Evolutionary conservation across 164 flowering plant species (phyloP).

Genomic region (Sextonia rubra): DNA sequence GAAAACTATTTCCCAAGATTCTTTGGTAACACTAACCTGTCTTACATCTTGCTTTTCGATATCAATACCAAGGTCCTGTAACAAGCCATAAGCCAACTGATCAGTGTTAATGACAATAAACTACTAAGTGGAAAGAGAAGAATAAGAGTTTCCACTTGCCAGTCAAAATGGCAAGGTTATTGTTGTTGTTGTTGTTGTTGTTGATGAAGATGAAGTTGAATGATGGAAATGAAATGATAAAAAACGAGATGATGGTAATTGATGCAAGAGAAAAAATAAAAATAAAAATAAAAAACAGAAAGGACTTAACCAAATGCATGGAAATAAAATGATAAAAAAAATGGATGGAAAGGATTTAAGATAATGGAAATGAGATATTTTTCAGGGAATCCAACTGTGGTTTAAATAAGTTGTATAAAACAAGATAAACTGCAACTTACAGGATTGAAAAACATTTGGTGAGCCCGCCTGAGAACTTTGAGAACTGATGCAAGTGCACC

Average conservation of each 20-base stretch:
- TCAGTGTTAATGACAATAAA: neutral
- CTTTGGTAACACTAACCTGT: conserved; percentile 34
- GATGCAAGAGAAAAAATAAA: no score
- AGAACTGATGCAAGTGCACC: conserved; percentile 76
- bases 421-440: conserved; percentile 27
- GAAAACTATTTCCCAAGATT: neutral
- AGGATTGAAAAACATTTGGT: conserved; percentile 48
- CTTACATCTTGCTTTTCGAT: conserved; percentile 53
- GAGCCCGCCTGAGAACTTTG: conserved; percentile 50
- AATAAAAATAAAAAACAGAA: no score
- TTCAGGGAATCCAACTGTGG: neutral
- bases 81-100: conserved; percentile 8
- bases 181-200: no score
- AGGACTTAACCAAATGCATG: neutral
- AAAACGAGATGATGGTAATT: no score
- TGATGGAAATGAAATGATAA: no score
- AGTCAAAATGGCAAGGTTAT: neutral
- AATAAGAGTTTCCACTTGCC: neutral
- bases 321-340: no score
- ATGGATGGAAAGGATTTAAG: neutral
- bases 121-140: neutral
- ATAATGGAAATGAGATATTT: neutral
- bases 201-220: no score
- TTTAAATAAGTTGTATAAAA: neutral
- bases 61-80: conserved; percentile 40